Evolutionary conservation across 2,329 filamentous ascomycete species (phyloP).

Genomic region (Colletotrichum cuscutae): DNA sequence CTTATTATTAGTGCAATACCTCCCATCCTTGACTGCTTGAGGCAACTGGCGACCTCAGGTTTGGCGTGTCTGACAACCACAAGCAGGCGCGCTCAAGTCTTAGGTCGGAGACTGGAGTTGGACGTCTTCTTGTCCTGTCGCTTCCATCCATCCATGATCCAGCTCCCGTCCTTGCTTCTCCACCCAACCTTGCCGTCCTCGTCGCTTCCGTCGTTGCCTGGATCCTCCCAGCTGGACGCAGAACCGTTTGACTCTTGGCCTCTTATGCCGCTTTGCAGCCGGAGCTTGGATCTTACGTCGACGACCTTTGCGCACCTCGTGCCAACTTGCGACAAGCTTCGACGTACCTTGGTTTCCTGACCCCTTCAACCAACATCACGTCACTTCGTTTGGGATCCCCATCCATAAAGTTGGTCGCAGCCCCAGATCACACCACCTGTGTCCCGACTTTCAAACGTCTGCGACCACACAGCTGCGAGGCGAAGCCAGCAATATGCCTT

Average conservation of each 20-base stretch:
- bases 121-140: not conserved
- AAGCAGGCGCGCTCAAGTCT: not conserved
- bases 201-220: conserved; percentile 4
- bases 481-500: conserved; percentile 11
- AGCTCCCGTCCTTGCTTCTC: conserved; percentile 16
- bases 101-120: not conserved
- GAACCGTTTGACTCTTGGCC: conserved; percentile 24
- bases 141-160: not conserved
- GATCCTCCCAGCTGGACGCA: conserved; percentile 11
- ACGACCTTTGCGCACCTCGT: conserved; percentile 4
- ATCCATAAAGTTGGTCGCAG: conserved; percentile 12
- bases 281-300: conserved; percentile 16
- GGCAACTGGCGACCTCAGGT: not conserved
- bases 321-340: conserved; percentile 14
- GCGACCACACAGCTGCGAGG: not conserved
- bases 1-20: conserved; percentile 20
- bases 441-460: conserved; percentile 1
- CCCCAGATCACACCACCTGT: not conserved
- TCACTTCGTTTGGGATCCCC: not conserved
- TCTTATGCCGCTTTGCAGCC: not conserved
- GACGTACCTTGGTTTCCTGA: not conserved
- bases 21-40: not conserved
- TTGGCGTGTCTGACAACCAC: too few species aligned
- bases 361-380: not conserved
- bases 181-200: conserved; percentile 7